Base-by-base conservation (phyloP, 805 yeast genomes). In the Candida ortonii region DNA sequence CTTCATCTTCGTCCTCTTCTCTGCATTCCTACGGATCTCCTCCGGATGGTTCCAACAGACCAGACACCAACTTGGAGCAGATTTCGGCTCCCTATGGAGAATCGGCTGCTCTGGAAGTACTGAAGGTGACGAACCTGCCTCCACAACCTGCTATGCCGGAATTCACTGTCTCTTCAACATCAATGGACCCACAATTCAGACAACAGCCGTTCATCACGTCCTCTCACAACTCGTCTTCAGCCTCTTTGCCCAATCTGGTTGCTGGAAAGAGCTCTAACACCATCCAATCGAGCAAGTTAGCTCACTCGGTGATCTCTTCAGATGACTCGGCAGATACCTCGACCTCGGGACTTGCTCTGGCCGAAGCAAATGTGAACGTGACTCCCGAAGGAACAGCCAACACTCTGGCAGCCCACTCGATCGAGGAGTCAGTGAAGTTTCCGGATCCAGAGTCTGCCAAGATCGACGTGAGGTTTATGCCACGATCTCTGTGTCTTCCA, bases 401-500 rank as follows among this genome's bases (percentile, higher is more conserved):
- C 21, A 15, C 20, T 17, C n/a, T n/a, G n/a, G n/a, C 39, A 11
- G 16, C 13, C 16, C 11, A 10, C 17, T 3, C 20, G 9, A 13
- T 16, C 7, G 47, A 47, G 29, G 37, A 33, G 19, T 13, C 28
- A 4, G 17, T 39, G 12, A 39, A 34, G 11, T 43, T 43, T 33
- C 50, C 59, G 4, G 18, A 31, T 2, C 45, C 29, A 6, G 38
- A 39, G 2, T 43, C 42, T 6, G 46, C 48, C 5, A 22, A 12
- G 10, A 34, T 80, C 59, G 87, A 80, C 46, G 79, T 85, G 5
- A 57, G 80, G 22, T 64, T 76, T 36, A 68, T 80, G 22, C 93
- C 94, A 11, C 66, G 94, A 41, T 68, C 77, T 12, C 53, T 84
- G 17, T 83, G 79, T 45, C 54, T 84, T 43, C 93, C 94, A 3